phyloP scores from a whole-genome alignment of 139 green algal species.

The Asterochloris sp. region DNA sequence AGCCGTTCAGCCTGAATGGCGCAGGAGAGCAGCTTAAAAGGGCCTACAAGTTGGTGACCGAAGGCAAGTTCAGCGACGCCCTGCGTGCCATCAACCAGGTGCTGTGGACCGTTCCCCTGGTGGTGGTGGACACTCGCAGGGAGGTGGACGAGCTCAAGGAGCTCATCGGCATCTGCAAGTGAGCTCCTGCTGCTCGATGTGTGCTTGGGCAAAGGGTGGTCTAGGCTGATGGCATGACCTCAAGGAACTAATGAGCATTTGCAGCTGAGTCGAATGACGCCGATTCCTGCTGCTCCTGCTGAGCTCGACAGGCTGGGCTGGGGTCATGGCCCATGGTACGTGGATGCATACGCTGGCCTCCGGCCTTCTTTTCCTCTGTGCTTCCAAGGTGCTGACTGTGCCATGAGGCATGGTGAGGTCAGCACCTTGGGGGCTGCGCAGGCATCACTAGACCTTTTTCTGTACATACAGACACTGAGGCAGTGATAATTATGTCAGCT shows the following conservation, averaged over 20 bases:
- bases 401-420: no score
- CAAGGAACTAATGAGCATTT: no score
- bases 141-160: constrained; percentile 96
- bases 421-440: no score
- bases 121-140: constrained; percentile 84
- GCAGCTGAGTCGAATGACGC: neutral
- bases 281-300: neutral
- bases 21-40: constrained; percentile 69
- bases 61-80: constrained; percentile 98
- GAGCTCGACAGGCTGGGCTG: no score
- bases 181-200: neutral
- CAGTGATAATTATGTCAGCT: no score
- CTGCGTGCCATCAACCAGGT: constrained; percentile 79
- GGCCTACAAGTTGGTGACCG: constrained; percentile 93
- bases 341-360: no score
- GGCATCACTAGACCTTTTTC: no score
- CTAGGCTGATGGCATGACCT: no score
- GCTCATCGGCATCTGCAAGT: constrained; percentile 82
- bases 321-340: no score
- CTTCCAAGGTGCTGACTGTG: no score
- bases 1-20: constrained; percentile 63
- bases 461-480: no score
- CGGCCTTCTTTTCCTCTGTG: no score
- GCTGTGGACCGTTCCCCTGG: constrained; percentile 84
- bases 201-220: neutral